Evolutionary conservation across 2,329 filamentous ascomycete genomes (phyloP).

Genomic region (Dactylellina leptospora): DNA sequence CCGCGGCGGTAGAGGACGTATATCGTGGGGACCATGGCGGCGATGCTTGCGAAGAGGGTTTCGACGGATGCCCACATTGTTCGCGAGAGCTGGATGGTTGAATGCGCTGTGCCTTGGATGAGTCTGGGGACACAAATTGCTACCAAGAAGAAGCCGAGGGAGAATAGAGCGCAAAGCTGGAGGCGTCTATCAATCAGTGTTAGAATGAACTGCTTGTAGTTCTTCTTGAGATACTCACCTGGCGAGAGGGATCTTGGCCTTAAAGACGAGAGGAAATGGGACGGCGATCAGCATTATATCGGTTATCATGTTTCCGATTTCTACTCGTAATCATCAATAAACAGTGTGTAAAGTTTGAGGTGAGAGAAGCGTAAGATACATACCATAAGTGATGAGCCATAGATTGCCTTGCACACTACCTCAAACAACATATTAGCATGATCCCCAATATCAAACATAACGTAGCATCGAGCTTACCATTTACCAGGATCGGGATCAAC

Average conservation of each 20-base stretch:
- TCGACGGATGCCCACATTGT: constrained; percentile 47
- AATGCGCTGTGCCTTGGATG: constrained; percentile 30
- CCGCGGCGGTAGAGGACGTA: constrained; percentile 46
- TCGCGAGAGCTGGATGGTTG: constrained; percentile 25
- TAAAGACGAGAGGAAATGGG: constrained; percentile 41
- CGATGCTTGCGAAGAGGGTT: constrained; percentile 40
- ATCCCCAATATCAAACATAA: too few relatives aligned
- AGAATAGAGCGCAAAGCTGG: constrained; percentile 35
- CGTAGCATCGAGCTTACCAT: too few relatives aligned
- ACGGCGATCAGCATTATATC: constrained; percentile 40
- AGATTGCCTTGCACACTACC: constrained; percentile 37
- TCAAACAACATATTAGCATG: too few relatives aligned
- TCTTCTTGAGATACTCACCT: constrained; percentile 20
- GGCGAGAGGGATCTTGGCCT: constrained; percentile 19
- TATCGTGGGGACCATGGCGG: constrained; percentile 41
- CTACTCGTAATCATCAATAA: neutral
- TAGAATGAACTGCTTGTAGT: neutral
- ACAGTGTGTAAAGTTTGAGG: too few relatives aligned
- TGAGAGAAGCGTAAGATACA: too few relatives aligned
- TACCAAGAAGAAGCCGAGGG: constrained; percentile 39
- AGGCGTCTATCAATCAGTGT: constrained; percentile 24
- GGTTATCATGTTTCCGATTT: constrained; percentile 43
- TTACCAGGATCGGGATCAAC: constrained; percentile 25
- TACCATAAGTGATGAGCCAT: constrained; percentile 45
- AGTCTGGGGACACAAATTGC: constrained; percentile 35